Evolutionary conservation across 2,329 filamentous ascomycete species (phyloP).

Genomic region (Paracamarosporium sp.): DNA sequence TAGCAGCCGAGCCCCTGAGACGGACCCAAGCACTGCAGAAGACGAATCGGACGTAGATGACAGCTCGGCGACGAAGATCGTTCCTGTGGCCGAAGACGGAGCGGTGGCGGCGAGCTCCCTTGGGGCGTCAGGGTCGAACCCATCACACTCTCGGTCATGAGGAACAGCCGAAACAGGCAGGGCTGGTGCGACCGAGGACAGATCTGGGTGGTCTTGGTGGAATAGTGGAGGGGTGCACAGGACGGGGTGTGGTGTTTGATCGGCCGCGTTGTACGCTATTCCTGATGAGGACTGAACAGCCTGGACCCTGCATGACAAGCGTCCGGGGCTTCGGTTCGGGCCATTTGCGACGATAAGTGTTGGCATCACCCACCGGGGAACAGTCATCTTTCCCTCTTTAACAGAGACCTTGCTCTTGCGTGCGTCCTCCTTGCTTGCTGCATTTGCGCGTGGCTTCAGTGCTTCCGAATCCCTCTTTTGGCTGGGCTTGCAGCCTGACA

Average conservation of each 20-base stretch:
- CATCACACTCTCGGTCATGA: not conserved
- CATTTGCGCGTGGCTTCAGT: not conserved
- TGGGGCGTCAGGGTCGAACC: not conserved
- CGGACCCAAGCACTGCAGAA: conserved; percentile 4
- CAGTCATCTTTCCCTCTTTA: conserved; percentile 7
- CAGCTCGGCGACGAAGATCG: conserved; percentile 5
- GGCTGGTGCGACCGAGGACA: not conserved
- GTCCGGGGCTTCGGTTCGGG: not conserved
- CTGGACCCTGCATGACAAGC: conserved; percentile 12
- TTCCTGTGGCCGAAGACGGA: conserved; percentile 1
- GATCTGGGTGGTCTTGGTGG: not conserved
- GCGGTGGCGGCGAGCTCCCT: conserved; percentile 6
- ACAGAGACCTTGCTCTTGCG: not conserved
- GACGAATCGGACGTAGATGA: conserved; percentile 9
- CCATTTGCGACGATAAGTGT: conserved; percentile 6
- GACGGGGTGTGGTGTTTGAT: not conserved
- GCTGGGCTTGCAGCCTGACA: not conserved
- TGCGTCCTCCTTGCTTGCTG: not conserved
- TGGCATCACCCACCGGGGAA: not conserved
- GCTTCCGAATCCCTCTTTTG: not conserved
- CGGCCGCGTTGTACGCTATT: not conserved
- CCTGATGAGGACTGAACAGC: not conserved
- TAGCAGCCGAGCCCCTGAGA: conserved; percentile 4
- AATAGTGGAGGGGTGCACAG: not conserved
- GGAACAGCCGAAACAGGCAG: not conserved